Evolutionary conservation across 2,329 filamentous ascomycete genomes (phyloP).

Genomic region (Penicillium sclerotigenum): DNA sequence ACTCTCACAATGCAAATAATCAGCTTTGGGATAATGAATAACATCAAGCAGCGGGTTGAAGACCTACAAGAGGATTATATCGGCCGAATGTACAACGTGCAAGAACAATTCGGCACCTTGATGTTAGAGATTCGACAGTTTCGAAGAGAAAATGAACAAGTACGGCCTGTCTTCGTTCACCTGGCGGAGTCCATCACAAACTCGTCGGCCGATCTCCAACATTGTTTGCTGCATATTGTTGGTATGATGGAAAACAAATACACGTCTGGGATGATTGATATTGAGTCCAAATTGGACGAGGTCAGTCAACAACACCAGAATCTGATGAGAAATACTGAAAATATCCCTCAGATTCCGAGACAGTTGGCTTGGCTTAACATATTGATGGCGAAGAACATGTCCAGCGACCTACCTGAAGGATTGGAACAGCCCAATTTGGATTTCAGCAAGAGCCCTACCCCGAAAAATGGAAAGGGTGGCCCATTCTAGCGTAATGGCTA

Average conservation of each 20-base stretch:
- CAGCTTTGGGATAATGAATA: background rate
- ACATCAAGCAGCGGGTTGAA: background rate
- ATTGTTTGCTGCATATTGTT: background rate
- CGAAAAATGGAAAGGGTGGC: background rate
- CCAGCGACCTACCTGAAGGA: background rate
- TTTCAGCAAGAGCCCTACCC: background rate
- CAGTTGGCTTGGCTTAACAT: conserved; percentile 1
- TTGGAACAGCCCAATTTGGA: background rate
- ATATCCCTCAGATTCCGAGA: background rate
- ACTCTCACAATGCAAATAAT: background rate
- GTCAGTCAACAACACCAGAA: background rate
- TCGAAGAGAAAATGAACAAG: background rate
- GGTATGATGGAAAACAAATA: background rate
- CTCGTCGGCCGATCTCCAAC: background rate
- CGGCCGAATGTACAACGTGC: background rate
- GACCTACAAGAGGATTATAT: background rate
- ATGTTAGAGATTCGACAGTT: background rate
- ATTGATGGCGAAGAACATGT: background rate
- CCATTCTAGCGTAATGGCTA: background rate
- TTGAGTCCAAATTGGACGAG: background rate
- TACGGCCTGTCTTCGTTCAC: background rate
- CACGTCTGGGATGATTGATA: background rate
- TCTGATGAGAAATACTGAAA: background rate
- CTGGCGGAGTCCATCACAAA: background rate
- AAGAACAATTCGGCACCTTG: background rate